Conservation (phyloP, 1,284 basidiomycete genomes). For the Fomitopsis betulina region DNA sequence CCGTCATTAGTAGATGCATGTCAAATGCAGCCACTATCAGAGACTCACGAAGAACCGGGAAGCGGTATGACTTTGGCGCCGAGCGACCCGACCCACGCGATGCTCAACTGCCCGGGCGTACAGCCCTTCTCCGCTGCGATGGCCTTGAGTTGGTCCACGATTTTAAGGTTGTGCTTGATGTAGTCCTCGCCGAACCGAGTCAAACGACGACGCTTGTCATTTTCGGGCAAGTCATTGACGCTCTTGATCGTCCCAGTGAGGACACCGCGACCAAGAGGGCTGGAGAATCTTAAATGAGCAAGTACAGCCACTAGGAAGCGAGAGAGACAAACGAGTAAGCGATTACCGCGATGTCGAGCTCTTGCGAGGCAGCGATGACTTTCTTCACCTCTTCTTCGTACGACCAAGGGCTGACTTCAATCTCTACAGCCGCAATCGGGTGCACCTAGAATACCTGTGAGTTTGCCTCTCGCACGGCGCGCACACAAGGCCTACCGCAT, state of each 20-base stretch:
- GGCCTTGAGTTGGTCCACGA: constrained; percentile 43
- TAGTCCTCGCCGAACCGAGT: constrained; percentile 37
- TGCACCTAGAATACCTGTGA: constrained; percentile 28
- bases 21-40: neutral
- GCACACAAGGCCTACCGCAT: constrained; percentile 2
- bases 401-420: constrained; percentile 49
- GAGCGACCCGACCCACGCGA: constrained; percentile 55
- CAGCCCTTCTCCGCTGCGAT: constrained; percentile 47
- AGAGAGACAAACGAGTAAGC: constrained; percentile 41
- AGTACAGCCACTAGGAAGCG: neutral
- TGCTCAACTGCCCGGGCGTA: constrained; percentile 51
- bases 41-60: constrained; percentile 46
- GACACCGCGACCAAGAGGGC: constrained; percentile 53
- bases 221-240: constrained; percentile 39
- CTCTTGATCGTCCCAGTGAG: constrained; percentile 45
- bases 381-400: constrained; percentile 43
- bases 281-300: constrained; percentile 7
- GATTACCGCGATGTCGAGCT: constrained; percentile 45
- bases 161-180: constrained; percentile 50
- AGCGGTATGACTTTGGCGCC: constrained; percentile 48
- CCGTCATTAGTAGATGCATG: neutral
- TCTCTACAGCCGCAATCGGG: constrained; percentile 45
- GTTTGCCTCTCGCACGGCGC: too few relatives aligned
- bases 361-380: constrained; percentile 34
- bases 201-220: constrained; percentile 32